phyloP scores from a whole-genome alignment of 2,329 filamentous ascomycete species.

The Aspergillaceae sp. region DNA sequence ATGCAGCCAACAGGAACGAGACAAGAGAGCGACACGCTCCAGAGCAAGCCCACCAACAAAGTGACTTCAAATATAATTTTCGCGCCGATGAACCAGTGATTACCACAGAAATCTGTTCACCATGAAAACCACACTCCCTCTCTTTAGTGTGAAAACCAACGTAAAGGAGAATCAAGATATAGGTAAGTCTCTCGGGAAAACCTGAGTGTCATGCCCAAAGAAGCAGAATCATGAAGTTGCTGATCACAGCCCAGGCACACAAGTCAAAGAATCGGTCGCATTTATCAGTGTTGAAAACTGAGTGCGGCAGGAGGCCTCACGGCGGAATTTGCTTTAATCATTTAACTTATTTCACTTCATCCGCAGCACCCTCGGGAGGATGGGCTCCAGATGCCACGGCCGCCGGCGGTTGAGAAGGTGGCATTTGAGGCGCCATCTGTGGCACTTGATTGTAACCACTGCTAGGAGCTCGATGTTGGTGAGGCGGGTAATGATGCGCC shows the following conservation, averaged over 20 bases:
- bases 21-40: too few species aligned
- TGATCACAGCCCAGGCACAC: constrained; percentile 1
- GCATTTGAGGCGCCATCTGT: constrained; percentile 38
- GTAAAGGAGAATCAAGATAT: neutral
- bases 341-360: constrained; percentile 42
- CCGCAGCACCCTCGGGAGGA: constrained; percentile 31
- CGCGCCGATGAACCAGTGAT: neutral
- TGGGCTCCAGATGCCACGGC: constrained; percentile 30
- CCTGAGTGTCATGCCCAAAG: neutral
- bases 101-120: constrained; percentile 1
- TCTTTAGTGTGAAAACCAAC: too few species aligned
- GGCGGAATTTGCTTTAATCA: neutral
- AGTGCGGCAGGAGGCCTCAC: constrained; percentile 3
- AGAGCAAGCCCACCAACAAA: too few species aligned
- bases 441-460: constrained; percentile 46
- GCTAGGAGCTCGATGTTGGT: constrained; percentile 48
- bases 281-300: constrained; percentile 2
- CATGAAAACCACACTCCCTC: neutral
- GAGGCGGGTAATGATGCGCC: constrained; percentile 52
- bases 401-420: constrained; percentile 25
- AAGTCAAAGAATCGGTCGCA: constrained; percentile 1
- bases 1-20: too few species aligned
- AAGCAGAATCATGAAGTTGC: neutral
- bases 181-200: neutral
- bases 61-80: too few species aligned